These are phyloP conservation scores for Agastache rugosa DNA, from an alignment of 257 asterid genomes.

Conservation along the genomic window DNA sequence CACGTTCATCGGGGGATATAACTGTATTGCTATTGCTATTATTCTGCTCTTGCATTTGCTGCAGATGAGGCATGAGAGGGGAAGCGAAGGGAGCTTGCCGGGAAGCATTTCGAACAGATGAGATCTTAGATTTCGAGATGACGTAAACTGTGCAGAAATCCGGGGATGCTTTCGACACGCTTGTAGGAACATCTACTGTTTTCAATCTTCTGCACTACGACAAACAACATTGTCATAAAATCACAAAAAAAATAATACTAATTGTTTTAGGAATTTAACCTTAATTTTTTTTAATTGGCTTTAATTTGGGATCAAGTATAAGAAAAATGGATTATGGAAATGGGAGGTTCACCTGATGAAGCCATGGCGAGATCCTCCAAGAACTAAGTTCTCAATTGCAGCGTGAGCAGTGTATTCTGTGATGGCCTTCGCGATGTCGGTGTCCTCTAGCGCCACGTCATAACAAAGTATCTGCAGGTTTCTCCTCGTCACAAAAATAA, in stretches of 20 bases:
- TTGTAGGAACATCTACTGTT: constrained; percentile 58
- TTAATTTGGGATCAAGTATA: not conserved
- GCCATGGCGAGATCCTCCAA: constrained; percentile 70
- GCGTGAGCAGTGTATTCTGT: constrained; percentile 61
- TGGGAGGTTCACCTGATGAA: constrained; percentile 55
- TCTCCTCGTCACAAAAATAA: not conserved
- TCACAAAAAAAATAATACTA: not conserved
- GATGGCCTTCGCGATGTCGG: constrained; percentile 53
- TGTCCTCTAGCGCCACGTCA: constrained; percentile 64
- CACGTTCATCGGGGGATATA: constrained; percentile 34
- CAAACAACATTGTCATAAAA: constrained; percentile 1
- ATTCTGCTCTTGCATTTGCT: constrained; percentile 43
- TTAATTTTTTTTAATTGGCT: too few species aligned
- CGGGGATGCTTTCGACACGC: constrained; percentile 60
- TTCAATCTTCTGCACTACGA: constrained; percentile 59
- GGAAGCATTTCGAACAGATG: constrained; percentile 56
- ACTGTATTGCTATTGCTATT: not conserved
- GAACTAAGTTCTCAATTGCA: constrained; percentile 66
- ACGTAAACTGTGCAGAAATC: constrained; percentile 74
- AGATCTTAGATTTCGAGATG: constrained; percentile 59
- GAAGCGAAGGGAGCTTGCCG: constrained; percentile 67
- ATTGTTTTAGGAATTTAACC: too few species aligned
- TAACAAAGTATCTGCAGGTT: constrained; percentile 52
- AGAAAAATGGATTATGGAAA: not conserved
- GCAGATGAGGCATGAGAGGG: constrained; percentile 52